phyloP scores from a whole-genome alignment of 2,329 filamentous ascomycete species.

The Alternaria infectoria region DNA sequence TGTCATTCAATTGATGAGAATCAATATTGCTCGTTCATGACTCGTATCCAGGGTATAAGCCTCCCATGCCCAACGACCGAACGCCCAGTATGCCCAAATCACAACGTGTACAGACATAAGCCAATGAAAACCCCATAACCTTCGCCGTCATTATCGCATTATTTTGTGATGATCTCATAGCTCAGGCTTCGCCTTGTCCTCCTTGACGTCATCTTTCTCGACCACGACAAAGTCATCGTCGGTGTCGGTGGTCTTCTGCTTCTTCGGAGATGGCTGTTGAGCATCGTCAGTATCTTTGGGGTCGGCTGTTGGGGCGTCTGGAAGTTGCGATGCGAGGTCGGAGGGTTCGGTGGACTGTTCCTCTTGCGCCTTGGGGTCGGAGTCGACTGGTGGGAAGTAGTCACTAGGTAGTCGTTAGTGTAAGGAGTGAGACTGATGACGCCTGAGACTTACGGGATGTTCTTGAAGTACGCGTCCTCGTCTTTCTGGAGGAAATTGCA shows the following conservation, averaged over 20 bases:
- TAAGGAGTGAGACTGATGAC: background rate
- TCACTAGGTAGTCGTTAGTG: slow-evolving; percentile 28
- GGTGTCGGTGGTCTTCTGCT: slow-evolving; percentile 49
- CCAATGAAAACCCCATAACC: too few species aligned
- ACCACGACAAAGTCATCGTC: slow-evolving; percentile 44
- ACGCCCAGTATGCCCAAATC: background rate
- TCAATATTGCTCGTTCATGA: background rate
- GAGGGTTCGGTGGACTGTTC: slow-evolving; percentile 38
- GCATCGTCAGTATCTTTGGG: slow-evolving; percentile 53
- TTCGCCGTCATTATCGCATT: background rate
- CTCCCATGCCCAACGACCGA: background rate
- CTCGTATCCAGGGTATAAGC: slow-evolving; percentile 11
- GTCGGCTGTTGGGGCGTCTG: slow-evolving; percentile 57
- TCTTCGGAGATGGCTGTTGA: slow-evolving; percentile 50
- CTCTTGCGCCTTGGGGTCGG: slow-evolving; percentile 15
- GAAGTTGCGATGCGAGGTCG: slow-evolving; percentile 52
- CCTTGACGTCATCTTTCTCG: slow-evolving; percentile 33
- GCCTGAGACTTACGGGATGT: slow-evolving; percentile 69
- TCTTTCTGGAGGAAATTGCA: slow-evolving; percentile 85
- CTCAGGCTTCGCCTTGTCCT: slow-evolving; percentile 22
- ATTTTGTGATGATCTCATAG: background rate
- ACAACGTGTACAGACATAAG: too few species aligned
- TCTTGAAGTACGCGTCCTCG: slow-evolving; percentile 70
- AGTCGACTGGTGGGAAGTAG: slow-evolving; percentile 43
- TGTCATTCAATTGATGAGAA: background rate